Conservation (phyloP, 73 alveolate genomes). For the Strombidium stylifer region DNA sequence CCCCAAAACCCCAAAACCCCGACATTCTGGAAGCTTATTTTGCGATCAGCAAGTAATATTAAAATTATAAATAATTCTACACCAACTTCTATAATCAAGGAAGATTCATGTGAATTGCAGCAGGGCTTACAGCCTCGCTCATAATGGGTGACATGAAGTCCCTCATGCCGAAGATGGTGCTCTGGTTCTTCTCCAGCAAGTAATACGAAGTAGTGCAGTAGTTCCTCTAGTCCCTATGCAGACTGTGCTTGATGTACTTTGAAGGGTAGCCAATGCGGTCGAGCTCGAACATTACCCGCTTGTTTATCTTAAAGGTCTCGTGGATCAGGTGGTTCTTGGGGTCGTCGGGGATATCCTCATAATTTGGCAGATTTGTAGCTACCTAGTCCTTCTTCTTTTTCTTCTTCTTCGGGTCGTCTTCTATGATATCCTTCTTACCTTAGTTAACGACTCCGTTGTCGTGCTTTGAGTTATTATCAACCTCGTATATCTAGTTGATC, state of each 20-base stretch:
- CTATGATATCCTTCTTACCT: constrained; percentile 7
- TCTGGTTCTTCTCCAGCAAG: constrained; percentile 35
- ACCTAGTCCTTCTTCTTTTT: not conserved
- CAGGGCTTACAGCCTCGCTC: not conserved
- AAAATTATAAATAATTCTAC: too few species aligned
- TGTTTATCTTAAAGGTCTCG: not conserved
- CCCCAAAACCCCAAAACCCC: too few species aligned
- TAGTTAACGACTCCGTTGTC: constrained; percentile 77
- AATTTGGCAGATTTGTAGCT: not conserved
- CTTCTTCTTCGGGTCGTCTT: constrained; percentile 7
- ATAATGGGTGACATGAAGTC: not conserved
- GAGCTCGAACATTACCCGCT: constrained; percentile 11
- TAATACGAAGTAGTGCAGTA: constrained; percentile 50
- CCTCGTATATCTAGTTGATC: constrained; percentile 74
- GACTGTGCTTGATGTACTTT: constrained; percentile 19
- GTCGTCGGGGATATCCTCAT: not conserved
- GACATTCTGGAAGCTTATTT: too few species aligned
- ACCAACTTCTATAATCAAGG: too few species aligned
- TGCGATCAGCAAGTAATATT: too few species aligned
- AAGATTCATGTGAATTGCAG: too few species aligned
- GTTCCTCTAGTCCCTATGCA: constrained; percentile 41
- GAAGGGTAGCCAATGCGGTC: constrained; percentile 41
- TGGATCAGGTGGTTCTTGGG: not conserved
- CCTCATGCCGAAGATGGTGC: constrained; percentile 14
- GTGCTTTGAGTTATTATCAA: constrained; percentile 73